A percentile compares a stretch with the other conserved stretches of the same genome.
Conservation (phyloP, 1,284 basidiomycete species). For the Cutaneotrichosporon dermatis region DNA sequence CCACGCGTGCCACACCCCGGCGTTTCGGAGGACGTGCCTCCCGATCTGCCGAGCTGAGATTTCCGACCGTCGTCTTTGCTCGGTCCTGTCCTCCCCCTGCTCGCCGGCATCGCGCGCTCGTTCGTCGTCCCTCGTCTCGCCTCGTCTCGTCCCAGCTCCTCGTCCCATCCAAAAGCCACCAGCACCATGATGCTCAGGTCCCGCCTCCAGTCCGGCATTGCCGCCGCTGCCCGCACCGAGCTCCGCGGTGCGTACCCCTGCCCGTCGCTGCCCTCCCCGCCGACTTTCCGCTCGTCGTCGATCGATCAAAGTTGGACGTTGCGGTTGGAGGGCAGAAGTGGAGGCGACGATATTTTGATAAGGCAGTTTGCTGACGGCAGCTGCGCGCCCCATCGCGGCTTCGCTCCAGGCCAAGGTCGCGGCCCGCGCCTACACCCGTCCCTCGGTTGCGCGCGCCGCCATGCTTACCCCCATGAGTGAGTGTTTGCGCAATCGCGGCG, state of each 20-base stretch:
- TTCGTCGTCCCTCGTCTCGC: too few relatives aligned
- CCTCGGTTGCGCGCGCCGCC: slow-evolving; percentile 13
- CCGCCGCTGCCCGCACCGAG: slow-evolving; percentile 29
- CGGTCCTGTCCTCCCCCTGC: too few relatives aligned
- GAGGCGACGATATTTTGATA: too few relatives aligned
- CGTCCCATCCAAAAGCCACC: not conserved
- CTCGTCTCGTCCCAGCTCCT: not conserved
- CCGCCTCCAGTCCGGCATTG: slow-evolving; percentile 26
- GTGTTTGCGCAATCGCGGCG: not conserved
- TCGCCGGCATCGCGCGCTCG: too few relatives aligned
- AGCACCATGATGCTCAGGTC: slow-evolving; percentile 31
- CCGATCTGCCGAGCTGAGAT: too few relatives aligned
- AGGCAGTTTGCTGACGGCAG: not conserved
- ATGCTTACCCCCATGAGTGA: slow-evolving; percentile 13
- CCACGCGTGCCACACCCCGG: too few relatives aligned
- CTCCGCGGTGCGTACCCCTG: slow-evolving; percentile 23
- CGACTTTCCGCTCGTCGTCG: slow-evolving; percentile 3
- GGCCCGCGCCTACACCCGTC: slow-evolving; percentile 14
- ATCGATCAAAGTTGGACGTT: not conserved
- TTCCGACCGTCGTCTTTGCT: too few relatives aligned
- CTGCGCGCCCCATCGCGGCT: slow-evolving; percentile 9
- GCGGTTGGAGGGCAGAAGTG: not conserved
- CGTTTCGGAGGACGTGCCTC: too few relatives aligned
- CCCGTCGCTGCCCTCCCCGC: not conserved
- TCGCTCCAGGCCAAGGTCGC: slow-evolving; percentile 9